phyloP scores from a whole-genome alignment of 768 basidiomycete genomes.

The Rhodotorula paludigena region DNA sequence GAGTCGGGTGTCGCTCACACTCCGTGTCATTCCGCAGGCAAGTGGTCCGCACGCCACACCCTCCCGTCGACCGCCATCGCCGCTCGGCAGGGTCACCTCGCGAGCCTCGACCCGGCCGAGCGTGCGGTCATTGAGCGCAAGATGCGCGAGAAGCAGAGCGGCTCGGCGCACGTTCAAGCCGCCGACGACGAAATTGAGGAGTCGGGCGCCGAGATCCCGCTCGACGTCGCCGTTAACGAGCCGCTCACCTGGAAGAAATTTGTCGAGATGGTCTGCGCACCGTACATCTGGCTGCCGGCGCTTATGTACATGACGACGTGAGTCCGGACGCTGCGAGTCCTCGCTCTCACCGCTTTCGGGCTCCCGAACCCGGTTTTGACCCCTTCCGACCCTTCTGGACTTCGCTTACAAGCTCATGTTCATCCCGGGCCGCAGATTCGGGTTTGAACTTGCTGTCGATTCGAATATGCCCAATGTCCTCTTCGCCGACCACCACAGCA shows the following conservation, averaged over 20 bases:
- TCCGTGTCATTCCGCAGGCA: slow-evolving; percentile 44
- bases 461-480: slow-evolving; percentile 55
- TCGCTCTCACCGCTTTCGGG: no score
- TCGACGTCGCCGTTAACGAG: slow-evolving; percentile 54
- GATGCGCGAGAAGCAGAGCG: slow-evolving; percentile 41
- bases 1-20: not conserved
- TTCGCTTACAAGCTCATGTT: not conserved
- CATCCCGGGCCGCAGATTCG: slow-evolving; percentile 10
- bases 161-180: slow-evolving; percentile 32
- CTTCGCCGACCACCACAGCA: slow-evolving; percentile 49
- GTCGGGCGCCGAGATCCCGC: slow-evolving; percentile 42
- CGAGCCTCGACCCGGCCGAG: slow-evolving; percentile 43
- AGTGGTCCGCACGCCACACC: slow-evolving; percentile 55
- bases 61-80: slow-evolving; percentile 46
- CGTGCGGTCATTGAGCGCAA: slow-evolving; percentile 41
- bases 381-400: not conserved
- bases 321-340: slow-evolving; percentile 52
- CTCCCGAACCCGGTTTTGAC: no score
- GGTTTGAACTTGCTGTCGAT: slow-evolving; percentile 56
- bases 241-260: slow-evolving; percentile 49
- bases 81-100: slow-evolving; percentile 37
- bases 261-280: slow-evolving; percentile 48
- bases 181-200: slow-evolving; percentile 30
- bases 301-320: slow-evolving; percentile 55
- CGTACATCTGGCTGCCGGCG: slow-evolving; percentile 57